A percentile compares a stretch with the other conserved stretches of the same genome.
Evolutionary conservation across 257 asterid genomes (phyloP).

Genomic region (Datura wrightii): DNA sequence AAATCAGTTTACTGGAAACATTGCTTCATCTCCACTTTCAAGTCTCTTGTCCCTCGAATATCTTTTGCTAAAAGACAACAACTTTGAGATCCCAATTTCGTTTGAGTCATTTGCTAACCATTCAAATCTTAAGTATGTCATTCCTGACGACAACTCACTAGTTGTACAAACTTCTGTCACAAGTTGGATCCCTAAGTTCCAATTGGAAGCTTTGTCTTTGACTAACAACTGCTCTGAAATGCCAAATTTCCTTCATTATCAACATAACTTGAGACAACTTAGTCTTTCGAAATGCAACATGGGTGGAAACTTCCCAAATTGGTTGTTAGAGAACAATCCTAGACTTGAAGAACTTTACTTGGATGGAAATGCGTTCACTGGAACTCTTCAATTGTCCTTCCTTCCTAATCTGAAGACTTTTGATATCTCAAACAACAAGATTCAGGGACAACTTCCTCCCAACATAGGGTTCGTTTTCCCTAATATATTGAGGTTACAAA

Average conservation of each 20-base stretch:
- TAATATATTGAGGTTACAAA: background rate
- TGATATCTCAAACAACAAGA: background rate
- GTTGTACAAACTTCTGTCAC: background rate
- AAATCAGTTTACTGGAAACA: conserved; percentile 24
- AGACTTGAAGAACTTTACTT: conserved; percentile 7
- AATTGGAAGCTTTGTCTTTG: conserved; percentile 13
- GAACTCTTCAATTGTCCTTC: background rate
- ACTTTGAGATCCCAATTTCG: conserved; percentile 17
- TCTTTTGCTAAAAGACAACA: background rate
- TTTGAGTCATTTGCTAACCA: conserved; percentile 29
- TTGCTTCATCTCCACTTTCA: conserved; percentile 16
- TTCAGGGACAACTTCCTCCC: conserved; percentile 28
- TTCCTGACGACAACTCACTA: background rate
- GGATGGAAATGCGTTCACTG: background rate
- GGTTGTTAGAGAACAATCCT: conserved; percentile 26
- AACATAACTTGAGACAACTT: background rate
- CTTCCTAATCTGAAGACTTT: background rate
- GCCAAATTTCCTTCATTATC: conserved; percentile 24
- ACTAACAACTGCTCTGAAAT: background rate
- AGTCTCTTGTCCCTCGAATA: too few species aligned
- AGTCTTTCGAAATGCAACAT: background rate
- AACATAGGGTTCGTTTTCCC: background rate
- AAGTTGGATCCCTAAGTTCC: conserved; percentile 11
- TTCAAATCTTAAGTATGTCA: conserved; percentile 14
- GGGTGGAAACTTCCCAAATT: conserved; percentile 21